phyloP scores from a whole-genome alignment of 257 asterid species.

The Solanum pinnatisectum region DNA sequence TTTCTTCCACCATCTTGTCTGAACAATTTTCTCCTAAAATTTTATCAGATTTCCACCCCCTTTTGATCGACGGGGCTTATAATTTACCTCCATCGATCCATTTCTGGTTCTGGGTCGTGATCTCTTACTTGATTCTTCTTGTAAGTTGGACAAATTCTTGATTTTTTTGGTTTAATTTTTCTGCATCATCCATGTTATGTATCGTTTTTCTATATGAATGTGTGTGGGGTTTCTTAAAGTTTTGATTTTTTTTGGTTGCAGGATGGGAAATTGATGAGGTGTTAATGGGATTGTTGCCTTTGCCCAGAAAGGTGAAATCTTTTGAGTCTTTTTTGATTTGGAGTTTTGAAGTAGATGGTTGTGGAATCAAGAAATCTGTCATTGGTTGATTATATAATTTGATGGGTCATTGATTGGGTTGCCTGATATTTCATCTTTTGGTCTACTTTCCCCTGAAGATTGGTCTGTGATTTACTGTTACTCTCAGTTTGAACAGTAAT shows the following conservation, averaged over 20 bases:
- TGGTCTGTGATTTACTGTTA: background rate
- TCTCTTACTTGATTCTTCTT: constrained; percentile 9
- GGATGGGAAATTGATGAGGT: background rate
- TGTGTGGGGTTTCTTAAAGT: background rate
- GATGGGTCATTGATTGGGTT: background rate
- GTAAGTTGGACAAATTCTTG: constrained; percentile 15
- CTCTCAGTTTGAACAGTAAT: background rate
- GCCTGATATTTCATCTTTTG: background rate
- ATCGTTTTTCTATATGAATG: background rate
- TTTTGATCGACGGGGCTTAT: background rate
- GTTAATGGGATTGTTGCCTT: background rate
- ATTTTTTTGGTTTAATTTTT: background rate
- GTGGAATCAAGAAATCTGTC: background rate
- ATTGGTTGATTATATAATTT: background rate
- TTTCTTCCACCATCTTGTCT: background rate
- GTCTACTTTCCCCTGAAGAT: background rate
- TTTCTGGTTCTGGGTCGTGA: constrained; percentile 3
- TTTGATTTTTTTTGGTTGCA: background rate
- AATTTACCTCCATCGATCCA: constrained; percentile 11
- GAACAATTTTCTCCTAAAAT: background rate
- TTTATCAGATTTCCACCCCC: background rate
- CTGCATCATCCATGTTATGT: background rate
- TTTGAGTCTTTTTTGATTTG: background rate
- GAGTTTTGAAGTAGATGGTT: background rate
- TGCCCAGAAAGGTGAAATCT: background rate